Evolutionary conservation across 2,329 filamentous ascomycete genomes (phyloP).

Genomic region (Fusarium transvaalense): DNA sequence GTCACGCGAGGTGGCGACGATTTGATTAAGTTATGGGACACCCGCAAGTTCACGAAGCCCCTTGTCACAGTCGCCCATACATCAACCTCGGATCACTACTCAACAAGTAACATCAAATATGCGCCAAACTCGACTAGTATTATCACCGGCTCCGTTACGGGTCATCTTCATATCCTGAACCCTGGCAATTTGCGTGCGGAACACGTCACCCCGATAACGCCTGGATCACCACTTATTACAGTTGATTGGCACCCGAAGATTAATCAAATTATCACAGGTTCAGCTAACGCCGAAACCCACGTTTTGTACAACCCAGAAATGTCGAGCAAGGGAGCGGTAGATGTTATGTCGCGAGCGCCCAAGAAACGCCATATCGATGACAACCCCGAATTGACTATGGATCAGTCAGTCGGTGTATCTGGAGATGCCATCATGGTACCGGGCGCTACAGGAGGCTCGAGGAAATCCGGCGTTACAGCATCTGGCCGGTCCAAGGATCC

Average conservation of each 20-base stretch:
- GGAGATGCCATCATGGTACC: constrained; percentile 83
- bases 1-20: constrained; percentile 93
- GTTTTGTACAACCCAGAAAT: constrained; percentile 90
- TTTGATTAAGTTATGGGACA: constrained; percentile 96
- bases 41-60: constrained; percentile 91
- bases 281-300: constrained; percentile 89
- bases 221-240: constrained; percentile 82
- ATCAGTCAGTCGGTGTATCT: constrained; percentile 83
- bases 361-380: constrained; percentile 97
- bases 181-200: constrained; percentile 89
- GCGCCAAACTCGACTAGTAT: constrained; percentile 86
- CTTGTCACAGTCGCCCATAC: constrained; percentile 82
- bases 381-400: constrained; percentile 86
- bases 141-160: constrained; percentile 87
- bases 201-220: constrained; percentile 88
- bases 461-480: constrained; percentile 76
- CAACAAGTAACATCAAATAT: constrained; percentile 89
- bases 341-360: constrained; percentile 91
- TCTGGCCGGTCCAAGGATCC: constrained; percentile 84
- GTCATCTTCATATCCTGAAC: constrained; percentile 92
- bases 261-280: constrained; percentile 96
- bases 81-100: constrained; percentile 86
- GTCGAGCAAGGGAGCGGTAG: constrained; percentile 83
- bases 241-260: constrained; percentile 94
- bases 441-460: constrained; percentile 68